Base-by-base conservation (phyloP, 1,284 basidiomycete species). In the Spongispora temasekensis region DNA sequence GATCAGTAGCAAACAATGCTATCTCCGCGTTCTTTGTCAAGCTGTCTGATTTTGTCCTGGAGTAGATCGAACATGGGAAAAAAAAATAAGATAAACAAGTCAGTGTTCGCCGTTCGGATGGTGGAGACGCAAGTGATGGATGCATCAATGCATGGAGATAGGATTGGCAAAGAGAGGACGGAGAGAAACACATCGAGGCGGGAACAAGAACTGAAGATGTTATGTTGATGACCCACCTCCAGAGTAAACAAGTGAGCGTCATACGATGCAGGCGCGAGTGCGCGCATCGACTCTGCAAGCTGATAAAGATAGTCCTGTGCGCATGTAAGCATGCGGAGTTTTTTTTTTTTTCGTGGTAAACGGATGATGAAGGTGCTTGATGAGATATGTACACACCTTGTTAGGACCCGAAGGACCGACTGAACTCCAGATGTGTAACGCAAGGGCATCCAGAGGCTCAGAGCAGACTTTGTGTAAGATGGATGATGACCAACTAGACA, bases 331-430 rank as follows among this genome's bases (percentile, higher is more conserved):
- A 31, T 5, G 15, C n/a, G n/a, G n/a, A n/a, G n/a, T n/a, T n/a
- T n/a, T n/a, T 34, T 19, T 28, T 30, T 25, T 15, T 30, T 25
- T 31, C 19, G 30, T 51, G 5, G 28, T 28, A 6, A 44, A 44
- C n/a, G 30, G 48, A 23, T 32, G 13, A 52, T 13, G 21, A n/a
- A 51, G 19, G 10, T 30, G 32, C 4, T 13, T 7, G 28, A 28
- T 3, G 3, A 21, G 32, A 1, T 12, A 30, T 23, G 8, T 5
- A 54, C 61, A 3, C 57, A 85, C 90, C 79, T 93, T 93, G 76
- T 95, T 95, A 1, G 78, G 82, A 4, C 94, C 94, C 0, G 91
- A 94, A 0, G 90, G 91, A 2, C 93, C 93, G 0, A 85, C 81
- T 1, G 89, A 88, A 28, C 76, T 75, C 81, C 87, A 91, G 58